These are phyloP conservation scores for Castanea sativa DNA, from an alignment of 306 rosid genomes.

Conservation along the genomic window DNA sequence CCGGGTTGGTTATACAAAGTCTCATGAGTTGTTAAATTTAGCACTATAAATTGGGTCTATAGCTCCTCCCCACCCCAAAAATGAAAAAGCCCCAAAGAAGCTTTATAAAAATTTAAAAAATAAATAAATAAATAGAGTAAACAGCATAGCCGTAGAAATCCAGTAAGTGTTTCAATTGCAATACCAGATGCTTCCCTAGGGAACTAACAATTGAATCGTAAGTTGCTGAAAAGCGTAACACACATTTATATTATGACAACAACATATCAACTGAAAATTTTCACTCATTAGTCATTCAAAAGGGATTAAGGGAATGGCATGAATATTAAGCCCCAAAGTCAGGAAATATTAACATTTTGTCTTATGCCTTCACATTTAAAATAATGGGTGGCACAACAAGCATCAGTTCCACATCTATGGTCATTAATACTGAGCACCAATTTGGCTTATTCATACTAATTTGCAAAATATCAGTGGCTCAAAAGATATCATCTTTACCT, in stretches of 20 bases:
- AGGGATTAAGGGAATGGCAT: neutral
- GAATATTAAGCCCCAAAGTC: neutral
- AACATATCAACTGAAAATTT: neutral
- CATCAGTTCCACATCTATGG: conserved; percentile 2
- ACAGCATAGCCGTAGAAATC: neutral
- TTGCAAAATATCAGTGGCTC: neutral
- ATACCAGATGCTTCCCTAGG: neutral
- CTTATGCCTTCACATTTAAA: neutral
- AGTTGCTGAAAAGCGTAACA: neutral
- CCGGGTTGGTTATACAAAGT: neutral
- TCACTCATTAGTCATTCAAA: neutral
- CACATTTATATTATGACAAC: neutral
- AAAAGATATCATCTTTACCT: neutral
- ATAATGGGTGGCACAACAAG: neutral
- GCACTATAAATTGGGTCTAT: too few species aligned
- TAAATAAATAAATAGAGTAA: too few species aligned
- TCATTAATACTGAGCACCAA: neutral
- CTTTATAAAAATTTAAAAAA: too few species aligned
- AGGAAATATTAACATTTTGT: neutral
- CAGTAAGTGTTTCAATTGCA: neutral
- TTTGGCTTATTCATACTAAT: neutral
- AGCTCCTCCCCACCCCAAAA: neutral
- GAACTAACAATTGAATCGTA: neutral
- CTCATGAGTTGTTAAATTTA: neutral
- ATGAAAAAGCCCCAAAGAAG: too few species aligned